These are phyloP conservation scores for Fusarium pseudocircinatum DNA, from an alignment of 2,329 filamentous ascomycete genomes.

Conservation along the genomic window DNA sequence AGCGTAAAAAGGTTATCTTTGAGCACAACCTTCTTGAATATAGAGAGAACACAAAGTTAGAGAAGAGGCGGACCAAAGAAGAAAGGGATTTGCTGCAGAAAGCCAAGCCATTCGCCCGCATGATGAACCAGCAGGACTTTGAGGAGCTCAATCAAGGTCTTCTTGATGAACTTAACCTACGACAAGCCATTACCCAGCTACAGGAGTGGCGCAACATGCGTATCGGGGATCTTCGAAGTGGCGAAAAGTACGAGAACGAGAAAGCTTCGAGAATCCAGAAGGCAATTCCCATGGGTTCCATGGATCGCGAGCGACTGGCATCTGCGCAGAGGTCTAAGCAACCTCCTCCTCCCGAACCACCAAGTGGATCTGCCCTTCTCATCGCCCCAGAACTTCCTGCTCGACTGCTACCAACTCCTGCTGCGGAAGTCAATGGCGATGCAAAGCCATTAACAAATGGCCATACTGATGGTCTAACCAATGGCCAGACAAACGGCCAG, in stretches of 20 bases:
- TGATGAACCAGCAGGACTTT: slow-evolving; percentile 96
- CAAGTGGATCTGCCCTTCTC: slow-evolving; percentile 78
- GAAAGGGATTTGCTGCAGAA: slow-evolving; percentile 92
- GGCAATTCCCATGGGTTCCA: slow-evolving; percentile 76
- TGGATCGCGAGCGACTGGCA: slow-evolving; percentile 83
- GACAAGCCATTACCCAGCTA: slow-evolving; percentile 87
- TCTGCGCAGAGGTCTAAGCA: slow-evolving; percentile 76
- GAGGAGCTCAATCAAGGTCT: slow-evolving; percentile 85
- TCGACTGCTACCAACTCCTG: slow-evolving; percentile 55
- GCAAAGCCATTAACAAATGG: slow-evolving; percentile 65
- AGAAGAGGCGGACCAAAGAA: slow-evolving; percentile 97
- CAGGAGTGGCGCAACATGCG: slow-evolving; percentile 92
- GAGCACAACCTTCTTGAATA: slow-evolving; percentile 95
- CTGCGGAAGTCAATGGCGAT: slow-evolving; percentile 57
- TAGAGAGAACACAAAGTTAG: slow-evolving; percentile 84
- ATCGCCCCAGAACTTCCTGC: slow-evolving; percentile 82
- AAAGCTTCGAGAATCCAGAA: slow-evolving; percentile 81
- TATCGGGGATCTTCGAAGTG: slow-evolving; percentile 84
- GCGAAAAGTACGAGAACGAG: slow-evolving; percentile 92
- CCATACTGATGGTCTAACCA: slow-evolving; percentile 56
- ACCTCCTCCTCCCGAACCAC: slow-evolving; percentile 72
- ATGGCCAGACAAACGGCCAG: slow-evolving; percentile 57
- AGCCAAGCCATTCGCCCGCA: slow-evolving; percentile 92
- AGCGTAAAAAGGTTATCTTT: slow-evolving; percentile 96
- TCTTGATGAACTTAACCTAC: slow-evolving; percentile 89